Evolutionary conservation across 2,329 filamentous ascomycete genomes (phyloP), one percentile per base, ranked within the genome.

Genomic region (Cercospora sp.): DNA sequence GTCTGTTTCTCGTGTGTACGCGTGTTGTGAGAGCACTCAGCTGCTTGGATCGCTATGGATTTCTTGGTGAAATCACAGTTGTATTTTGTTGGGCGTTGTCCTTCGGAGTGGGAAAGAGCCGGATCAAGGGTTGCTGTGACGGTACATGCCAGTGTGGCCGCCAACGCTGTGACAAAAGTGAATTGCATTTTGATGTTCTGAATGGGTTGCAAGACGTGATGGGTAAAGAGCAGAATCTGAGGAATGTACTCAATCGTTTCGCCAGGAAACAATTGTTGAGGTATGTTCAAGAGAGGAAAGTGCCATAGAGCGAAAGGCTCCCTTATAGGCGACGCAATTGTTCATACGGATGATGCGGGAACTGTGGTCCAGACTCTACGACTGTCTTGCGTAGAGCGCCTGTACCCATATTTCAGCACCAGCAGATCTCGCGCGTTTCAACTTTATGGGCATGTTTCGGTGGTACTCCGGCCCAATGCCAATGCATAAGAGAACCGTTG

Each of bases 21-120:
- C 0, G 79, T 81, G 74, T 81, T 82, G 75, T 81, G 77, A 63
- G 76, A 75, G 75, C 80, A 82, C 71, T 82, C 81, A 40, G 81
- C 80, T 32, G 80, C 80, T 74, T 82, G 80, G 69, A 82, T 81
- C 40, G 75, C 75, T 43, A 74, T 77, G 53, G 76, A 78, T 24
- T 71, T 74, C 66, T 79, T 80, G 28, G 73, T 69, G 3, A 78
- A 73, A 69, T 55, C 61, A 65, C 71, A 80, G 45, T 63, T 65
- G 7, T 72, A 73, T 58, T 62, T 63, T 65, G 71, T 68, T 37
- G 77, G 79, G 67, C 72, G 75, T 66, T 76, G 74, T 70, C 73
- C 74, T 63, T 80, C 79, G 32, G 78, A 79, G 73, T 81, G 80
- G 21, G 78, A 79, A 43, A 67, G 74, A 18, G 77, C 77, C 12